Evolutionary conservation across 768 basidiomycete species (phyloP), one percentile per base, ranked within the genome.

Genomic region (Crassisporium funariophilum): DNA sequence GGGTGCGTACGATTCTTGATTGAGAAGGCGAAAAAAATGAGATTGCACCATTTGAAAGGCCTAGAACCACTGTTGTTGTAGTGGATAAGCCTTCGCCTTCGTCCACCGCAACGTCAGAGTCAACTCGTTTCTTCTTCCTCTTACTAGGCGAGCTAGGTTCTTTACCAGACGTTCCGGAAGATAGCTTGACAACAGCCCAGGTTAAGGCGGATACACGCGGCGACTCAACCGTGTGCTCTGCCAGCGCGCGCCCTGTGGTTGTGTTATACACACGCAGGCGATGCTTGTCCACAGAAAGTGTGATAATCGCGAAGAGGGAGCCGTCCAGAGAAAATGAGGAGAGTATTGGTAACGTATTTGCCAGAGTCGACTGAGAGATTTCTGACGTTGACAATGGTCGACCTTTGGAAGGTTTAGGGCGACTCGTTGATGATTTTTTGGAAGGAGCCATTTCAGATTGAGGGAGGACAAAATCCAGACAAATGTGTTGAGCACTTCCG

Each of bases 231-330:
- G 74, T 71, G 64, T 82, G 68, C 61, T 87, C 84, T 4, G 82
- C 77, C 16, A 79, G 63, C 23, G 79, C 74, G 51, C 76, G 74
- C 27, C 73, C 76, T n/a, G 79, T 72, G 6, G 70, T 53, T 7
- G 81, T 77, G 60, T 84, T 76, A 62, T 83, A 84, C 29, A 86
- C 71, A 56, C 83, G 82, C 46, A 86, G 66, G 35, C 83, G 77
- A 59, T 87, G 84, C 63, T 84, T 87, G 73, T 87, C 84, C 41
- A 87, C 74, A 2, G 84, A 77, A 17, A 86, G 73, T 8, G 83
- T 83, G 21, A 84, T 63, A 42, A 81, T 75, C 2, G 79, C 83
- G 57, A 86, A 86, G 27, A 79, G 66, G 44, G 70, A 66, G 43
- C 76, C 79, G 47, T 73, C 68, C 4, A 76, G 74, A 7, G 84